phyloP scores from a whole-genome alignment of 352 stramenopile species.

The Blastocystis sp. region DNA sequence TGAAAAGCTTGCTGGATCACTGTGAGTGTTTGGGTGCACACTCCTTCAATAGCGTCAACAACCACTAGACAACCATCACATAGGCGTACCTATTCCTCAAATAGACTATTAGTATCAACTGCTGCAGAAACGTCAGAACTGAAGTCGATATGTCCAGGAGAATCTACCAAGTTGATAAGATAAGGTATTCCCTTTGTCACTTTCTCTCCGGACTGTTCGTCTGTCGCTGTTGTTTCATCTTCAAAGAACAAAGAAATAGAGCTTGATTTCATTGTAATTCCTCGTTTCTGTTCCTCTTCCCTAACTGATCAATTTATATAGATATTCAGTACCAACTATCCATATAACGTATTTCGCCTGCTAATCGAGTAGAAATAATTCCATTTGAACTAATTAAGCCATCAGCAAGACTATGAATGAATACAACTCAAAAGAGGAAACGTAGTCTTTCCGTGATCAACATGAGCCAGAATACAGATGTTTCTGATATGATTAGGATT shows the following conservation, averaged over 20 bases:
- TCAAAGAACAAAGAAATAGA: constrained; percentile 89
- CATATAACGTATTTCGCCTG: constrained; percentile 89
- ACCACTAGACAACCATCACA: constrained; percentile 89
- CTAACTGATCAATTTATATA: constrained; percentile 44
- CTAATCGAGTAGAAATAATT: constrained; percentile 92
- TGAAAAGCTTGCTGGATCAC: constrained; percentile 88
- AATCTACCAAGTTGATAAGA: constrained; percentile 91
- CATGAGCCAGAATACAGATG: constrained; percentile 90
- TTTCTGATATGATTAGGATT: constrained; percentile 82
- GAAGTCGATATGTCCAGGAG: constrained; percentile 90
- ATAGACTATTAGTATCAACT: constrained; percentile 36
- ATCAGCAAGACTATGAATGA: constrained; percentile 79
- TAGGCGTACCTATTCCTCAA: constrained; percentile 74
- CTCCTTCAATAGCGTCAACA: constrained; percentile 90
- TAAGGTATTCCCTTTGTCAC: constrained; percentile 73
- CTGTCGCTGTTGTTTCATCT: constrained; percentile 41
- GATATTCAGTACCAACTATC: constrained; percentile 78
- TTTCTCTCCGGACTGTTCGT: constrained; percentile 42
- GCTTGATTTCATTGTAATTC: constrained; percentile 94
- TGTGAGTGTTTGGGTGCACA: constrained; percentile 88
- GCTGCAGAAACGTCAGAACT: constrained; percentile 89
- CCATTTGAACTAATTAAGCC: constrained; percentile 90
- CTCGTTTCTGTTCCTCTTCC: constrained; percentile 87
- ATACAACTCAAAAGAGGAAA: neutral
- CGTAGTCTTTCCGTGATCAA: constrained; percentile 87